Evolutionary conservation across 2,329 filamentous ascomycete species (phyloP).

Genomic region (Cladophialophora exuberans): DNA sequence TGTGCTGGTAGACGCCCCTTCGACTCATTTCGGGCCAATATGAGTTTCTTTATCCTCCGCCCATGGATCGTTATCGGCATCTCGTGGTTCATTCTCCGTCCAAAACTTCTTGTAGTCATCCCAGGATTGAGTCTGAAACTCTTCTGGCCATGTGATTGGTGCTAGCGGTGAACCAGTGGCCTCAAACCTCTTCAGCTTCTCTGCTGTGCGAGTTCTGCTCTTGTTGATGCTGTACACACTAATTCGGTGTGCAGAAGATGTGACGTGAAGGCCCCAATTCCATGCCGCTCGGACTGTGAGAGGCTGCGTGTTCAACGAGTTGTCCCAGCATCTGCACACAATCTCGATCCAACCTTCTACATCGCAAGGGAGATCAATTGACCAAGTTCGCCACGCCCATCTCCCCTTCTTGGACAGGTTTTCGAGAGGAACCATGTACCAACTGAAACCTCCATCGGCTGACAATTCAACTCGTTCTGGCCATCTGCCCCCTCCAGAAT

Average conservation of each 20-base stretch:
- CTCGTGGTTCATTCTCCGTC: slow-evolving; percentile 37
- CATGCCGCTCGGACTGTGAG: slow-evolving; percentile 58
- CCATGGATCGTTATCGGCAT: slow-evolving; percentile 20
- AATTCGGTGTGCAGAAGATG: slow-evolving; percentile 43
- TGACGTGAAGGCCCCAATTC: slow-evolving; percentile 49
- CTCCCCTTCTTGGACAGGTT: slow-evolving; percentile 65
- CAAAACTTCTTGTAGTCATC: slow-evolving; percentile 41
- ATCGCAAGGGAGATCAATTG: slow-evolving; percentile 64
- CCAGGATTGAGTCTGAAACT: slow-evolving; percentile 34
- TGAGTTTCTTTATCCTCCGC: no score
- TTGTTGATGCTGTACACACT: slow-evolving; percentile 50
- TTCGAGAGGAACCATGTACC: slow-evolving; percentile 65
- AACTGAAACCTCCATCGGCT: slow-evolving; percentile 64
- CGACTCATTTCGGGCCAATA: no score
- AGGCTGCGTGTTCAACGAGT: slow-evolving; percentile 64
- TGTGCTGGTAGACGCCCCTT: no score
- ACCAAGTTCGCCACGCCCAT: slow-evolving; percentile 68
- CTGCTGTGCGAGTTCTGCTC: slow-evolving; percentile 32
- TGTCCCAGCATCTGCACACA: slow-evolving; percentile 64
- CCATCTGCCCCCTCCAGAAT: slow-evolving; percentile 62
- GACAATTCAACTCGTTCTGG: slow-evolving; percentile 67
- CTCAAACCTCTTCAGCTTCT: slow-evolving; percentile 38
- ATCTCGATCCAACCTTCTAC: slow-evolving; percentile 65
- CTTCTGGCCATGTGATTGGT: slow-evolving; percentile 39
- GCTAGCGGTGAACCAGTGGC: slow-evolving; percentile 37